Evolutionary conservation across 352 stramenopile genomes (phyloP), one percentile per base, ranked within the genome.

Genomic region (Globisporangium rhizosaccharum): DNA sequence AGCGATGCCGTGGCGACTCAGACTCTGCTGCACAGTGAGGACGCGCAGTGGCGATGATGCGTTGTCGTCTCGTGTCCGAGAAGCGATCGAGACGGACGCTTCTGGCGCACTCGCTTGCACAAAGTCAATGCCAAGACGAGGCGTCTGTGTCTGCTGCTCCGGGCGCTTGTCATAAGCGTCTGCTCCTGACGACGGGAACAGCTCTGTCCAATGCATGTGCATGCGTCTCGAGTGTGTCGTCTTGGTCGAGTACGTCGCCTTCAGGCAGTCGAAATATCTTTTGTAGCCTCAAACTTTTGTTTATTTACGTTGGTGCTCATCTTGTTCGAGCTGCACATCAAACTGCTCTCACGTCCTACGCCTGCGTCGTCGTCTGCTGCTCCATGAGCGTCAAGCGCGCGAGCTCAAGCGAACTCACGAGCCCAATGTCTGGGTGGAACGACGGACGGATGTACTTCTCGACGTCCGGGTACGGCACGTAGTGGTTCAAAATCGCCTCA

Each of bases 331-430:
- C 23, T 17, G 2, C 26, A 26, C 17, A 23, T 23, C 23, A 23
- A 23, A 23, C 23, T 23, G 23, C 23, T 23, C 23, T 23, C 23
- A 23, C 30, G 14, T n/a, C 17, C 23, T 3, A 42, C 49, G 67
- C 51, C 10, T 39, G 28, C 30, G 36, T 23, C 23, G 23, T 23
- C 23, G 23, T 23, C 23, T 23, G 30, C n/a, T 57, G 62, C 45
- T 75, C 63, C 46, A 81, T 53, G 48, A 90, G 68, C 57, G 76
- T 73, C 14, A 90, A 62, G n/a, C 82, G 82, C 2, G 85, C 82
- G 44, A 94, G 72, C 67, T 92, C 82, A 30, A 92, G 62, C 61
- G 85, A 90, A 64, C 85, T 92, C 59, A 94, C 83, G 53, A 94
- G 82, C 15, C 85, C 85, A 57, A 92, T 89, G 53, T 87, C 59